Conservation (phyloP, 768 basidiomycete genomes). For the Gautieria morchelliformis region DNA sequence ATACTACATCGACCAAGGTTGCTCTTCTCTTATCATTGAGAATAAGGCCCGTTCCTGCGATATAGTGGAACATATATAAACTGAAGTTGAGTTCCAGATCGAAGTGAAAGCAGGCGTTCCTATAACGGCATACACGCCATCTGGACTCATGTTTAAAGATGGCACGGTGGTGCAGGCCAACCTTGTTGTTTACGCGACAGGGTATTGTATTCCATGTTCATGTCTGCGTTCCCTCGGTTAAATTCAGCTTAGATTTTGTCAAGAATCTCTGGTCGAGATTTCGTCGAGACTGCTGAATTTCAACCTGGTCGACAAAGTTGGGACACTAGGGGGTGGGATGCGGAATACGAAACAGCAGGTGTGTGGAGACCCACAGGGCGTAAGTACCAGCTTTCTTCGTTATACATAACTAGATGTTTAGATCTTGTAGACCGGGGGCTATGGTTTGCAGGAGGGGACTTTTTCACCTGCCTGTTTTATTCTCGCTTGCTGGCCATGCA, state of each 20-base stretch:
- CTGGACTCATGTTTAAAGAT: constrained; percentile 1
- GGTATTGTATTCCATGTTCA: not conserved
- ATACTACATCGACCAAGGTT: constrained; percentile 9
- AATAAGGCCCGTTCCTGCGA: not conserved
- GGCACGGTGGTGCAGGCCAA: constrained; percentile 1
- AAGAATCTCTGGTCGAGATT: not conserved
- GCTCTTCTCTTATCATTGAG: constrained; percentile 5
- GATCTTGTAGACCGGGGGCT: not conserved
- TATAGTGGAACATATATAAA: not conserved
- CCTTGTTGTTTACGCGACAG: constrained; percentile 9
- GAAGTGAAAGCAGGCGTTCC: not conserved
- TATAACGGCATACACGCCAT: not conserved
- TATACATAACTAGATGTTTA: too few species aligned
- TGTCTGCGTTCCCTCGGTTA: too few species aligned
- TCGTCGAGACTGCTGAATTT: not conserved
- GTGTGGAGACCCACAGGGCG: constrained; percentile 1
- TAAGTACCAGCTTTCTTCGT: not conserved
- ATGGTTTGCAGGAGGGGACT: constrained; percentile 2
- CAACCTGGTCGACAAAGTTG: not conserved
- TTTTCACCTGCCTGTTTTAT: not conserved
- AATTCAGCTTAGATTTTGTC: not conserved
- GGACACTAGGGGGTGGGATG: not conserved
- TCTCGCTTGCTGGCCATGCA: not conserved
- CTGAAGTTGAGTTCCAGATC: constrained; percentile 4
- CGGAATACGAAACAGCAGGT: not conserved